Evolutionary conservation across 768 basidiomycete genomes (phyloP).

Genomic region (Lactifluus rugatus): DNA sequence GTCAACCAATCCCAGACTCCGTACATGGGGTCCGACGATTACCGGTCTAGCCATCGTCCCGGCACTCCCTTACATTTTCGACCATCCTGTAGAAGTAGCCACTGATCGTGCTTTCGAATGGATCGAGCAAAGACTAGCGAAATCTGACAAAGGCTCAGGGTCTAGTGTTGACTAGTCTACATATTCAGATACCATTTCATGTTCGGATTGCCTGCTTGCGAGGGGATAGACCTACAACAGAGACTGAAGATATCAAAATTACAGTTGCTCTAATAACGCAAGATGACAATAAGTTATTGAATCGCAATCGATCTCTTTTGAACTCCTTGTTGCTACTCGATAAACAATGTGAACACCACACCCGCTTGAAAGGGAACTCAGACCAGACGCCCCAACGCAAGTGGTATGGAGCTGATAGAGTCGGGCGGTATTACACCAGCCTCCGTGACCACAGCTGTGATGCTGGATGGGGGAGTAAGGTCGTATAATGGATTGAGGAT

Average conservation of each 20-base stretch:
- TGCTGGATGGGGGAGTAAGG: conserved; percentile 81
- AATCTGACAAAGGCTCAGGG: conserved; percentile 27
- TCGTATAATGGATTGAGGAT: conserved; percentile 87
- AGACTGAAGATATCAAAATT: background rate
- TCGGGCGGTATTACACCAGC: conserved; percentile 92
- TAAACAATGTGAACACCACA: background rate
- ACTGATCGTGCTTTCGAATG: conserved; percentile 63
- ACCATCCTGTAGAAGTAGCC: conserved; percentile 67
- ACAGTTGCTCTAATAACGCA: conserved; percentile 4
- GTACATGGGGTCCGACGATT: conserved; percentile 65
- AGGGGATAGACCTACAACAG: background rate
- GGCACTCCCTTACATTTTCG: conserved; percentile 63
- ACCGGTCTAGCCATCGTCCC: conserved; percentile 70
- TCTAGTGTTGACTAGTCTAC: conserved; percentile 19
- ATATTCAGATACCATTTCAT: background rate
- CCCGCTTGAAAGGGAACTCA: conserved; percentile 11
- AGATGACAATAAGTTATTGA: conserved; percentile 19
- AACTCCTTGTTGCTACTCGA: background rate
- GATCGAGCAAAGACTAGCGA: conserved; percentile 48
- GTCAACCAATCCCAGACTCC: conserved; percentile 46
- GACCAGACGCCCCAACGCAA: conserved; percentile 42
- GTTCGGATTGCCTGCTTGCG: background rate
- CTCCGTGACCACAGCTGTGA: conserved; percentile 96
- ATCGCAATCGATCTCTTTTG: background rate
- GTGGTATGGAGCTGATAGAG: conserved; percentile 75